Percentiles rank a stretch among this genome's conserved stretches.
Evolutionary conservation across 306 rosid species (phyloP).

Genomic region (Boehmeria nivea): DNA sequence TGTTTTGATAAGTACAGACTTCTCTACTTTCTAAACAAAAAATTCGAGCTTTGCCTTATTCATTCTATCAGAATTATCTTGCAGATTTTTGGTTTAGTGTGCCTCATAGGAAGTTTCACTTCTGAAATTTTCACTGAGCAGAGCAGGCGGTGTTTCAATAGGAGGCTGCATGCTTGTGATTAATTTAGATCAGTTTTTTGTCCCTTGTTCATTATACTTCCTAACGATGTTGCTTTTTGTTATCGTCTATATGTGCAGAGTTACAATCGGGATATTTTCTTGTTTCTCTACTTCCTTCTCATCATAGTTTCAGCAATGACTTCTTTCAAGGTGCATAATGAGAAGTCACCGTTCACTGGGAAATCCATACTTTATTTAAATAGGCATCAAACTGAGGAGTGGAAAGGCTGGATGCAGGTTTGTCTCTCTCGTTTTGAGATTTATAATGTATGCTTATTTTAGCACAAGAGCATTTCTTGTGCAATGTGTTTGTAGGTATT

Average conservation of each 20-base stretch:
- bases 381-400: constrained; percentile 99
- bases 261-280: constrained; percentile 88
- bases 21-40: too few species aligned
- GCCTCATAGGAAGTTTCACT: too few species aligned
- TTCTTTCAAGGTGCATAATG: constrained; percentile 72
- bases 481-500: neutral
- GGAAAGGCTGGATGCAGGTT: constrained; percentile 99
- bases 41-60: neutral
- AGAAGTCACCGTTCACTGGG: constrained; percentile 80
- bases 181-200: constrained; percentile 3
- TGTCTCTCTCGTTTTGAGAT: constrained; percentile 21
- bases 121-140: neutral
- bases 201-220: neutral
- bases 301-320: constrained; percentile 83
- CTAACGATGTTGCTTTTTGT: constrained; percentile 13
- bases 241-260: constrained; percentile 58
- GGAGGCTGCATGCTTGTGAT: neutral
- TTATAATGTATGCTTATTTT: constrained; percentile 5
- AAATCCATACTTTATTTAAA: constrained; percentile 83
- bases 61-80: neutral
- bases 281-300: constrained; percentile 80
- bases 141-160: neutral
- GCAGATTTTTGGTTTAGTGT: too few species aligned
- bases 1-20: too few species aligned
- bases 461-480: constrained; percentile 5